Conservation (phyloP, 768 basidiomycete species). For the Russula sp. region DNA sequence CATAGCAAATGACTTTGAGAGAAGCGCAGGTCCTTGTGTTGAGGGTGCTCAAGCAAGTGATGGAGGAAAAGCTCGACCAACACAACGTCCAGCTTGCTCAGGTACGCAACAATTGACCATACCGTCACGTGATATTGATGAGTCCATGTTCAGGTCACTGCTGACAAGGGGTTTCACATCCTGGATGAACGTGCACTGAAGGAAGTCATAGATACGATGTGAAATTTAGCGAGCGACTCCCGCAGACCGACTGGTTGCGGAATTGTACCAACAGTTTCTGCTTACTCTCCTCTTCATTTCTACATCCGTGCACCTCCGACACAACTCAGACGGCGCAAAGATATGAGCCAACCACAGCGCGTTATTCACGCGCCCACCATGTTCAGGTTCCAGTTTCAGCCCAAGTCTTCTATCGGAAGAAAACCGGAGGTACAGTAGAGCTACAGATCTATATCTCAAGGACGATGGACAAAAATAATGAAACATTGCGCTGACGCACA, state of each 20-base stretch:
- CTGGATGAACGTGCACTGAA: conserved; percentile 77
- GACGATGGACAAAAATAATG: not conserved
- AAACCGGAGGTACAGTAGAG: not conserved
- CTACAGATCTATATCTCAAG: not conserved
- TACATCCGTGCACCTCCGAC: not conserved
- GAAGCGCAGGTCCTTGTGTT: conserved; percentile 87
- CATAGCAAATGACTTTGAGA: conserved; percentile 85
- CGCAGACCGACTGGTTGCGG: conserved; percentile 1
- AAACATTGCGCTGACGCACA: conserved; percentile 7
- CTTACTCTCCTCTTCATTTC: not conserved
- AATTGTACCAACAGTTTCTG: conserved; percentile 15
- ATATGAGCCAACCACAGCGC: not conserved
- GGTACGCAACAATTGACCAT: conserved; percentile 42
- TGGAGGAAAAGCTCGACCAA: conserved; percentile 99
- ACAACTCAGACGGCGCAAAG: not conserved
- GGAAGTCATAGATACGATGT: conserved; percentile 82
- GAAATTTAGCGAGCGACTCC: conserved; percentile 33
- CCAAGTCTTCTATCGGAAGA: not conserved
- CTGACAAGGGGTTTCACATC: conserved; percentile 82
- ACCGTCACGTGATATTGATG: not conserved
- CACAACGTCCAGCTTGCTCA: conserved; percentile 98
- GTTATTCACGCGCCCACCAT: not conserved
- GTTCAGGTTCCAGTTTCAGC: not conserved
- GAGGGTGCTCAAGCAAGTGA: conserved; percentile 94
- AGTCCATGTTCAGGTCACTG: conserved; percentile 62